phyloP scores from a whole-genome alignment of 257 asterid species.

The Echites panduratus region DNA sequence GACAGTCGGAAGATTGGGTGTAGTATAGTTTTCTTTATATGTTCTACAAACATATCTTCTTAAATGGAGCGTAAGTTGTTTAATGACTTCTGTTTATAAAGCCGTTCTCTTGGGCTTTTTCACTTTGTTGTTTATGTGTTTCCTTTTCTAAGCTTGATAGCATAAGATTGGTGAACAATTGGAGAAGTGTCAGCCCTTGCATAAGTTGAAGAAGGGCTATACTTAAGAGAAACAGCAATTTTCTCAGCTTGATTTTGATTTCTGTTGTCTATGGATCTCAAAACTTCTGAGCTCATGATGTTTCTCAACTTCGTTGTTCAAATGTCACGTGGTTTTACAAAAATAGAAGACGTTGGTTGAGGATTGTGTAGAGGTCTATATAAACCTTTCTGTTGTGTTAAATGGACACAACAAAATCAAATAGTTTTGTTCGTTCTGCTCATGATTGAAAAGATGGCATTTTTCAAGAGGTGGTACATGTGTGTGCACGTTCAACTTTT shows the following conservation, averaged over 20 bases:
- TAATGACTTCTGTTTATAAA: not conserved
- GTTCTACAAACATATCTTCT: not conserved
- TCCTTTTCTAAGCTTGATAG: not conserved
- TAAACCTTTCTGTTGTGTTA: not conserved
- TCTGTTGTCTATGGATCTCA: not conserved
- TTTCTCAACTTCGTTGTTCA: not conserved
- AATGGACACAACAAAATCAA: not conserved
- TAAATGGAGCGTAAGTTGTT: not conserved
- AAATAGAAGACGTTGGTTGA: not conserved
- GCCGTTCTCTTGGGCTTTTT: not conserved
- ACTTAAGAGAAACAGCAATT: not conserved
- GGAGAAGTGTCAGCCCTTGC: not conserved
- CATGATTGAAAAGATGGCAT: not conserved
- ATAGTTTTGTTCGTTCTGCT: not conserved
- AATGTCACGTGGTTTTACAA: not conserved
- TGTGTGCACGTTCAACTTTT: not conserved
- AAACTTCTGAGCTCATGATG: not conserved
- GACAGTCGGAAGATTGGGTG: not conserved
- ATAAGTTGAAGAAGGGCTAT: not conserved
- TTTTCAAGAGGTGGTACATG: not conserved
- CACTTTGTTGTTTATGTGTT: not conserved
- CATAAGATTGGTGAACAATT: not conserved
- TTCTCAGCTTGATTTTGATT: not conserved
- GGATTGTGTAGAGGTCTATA: not conserved
- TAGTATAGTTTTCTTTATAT: not conserved